Base-by-base conservation (phyloP, 805 yeast genomes). In the Metschnikowia drakensbergensis region DNA sequence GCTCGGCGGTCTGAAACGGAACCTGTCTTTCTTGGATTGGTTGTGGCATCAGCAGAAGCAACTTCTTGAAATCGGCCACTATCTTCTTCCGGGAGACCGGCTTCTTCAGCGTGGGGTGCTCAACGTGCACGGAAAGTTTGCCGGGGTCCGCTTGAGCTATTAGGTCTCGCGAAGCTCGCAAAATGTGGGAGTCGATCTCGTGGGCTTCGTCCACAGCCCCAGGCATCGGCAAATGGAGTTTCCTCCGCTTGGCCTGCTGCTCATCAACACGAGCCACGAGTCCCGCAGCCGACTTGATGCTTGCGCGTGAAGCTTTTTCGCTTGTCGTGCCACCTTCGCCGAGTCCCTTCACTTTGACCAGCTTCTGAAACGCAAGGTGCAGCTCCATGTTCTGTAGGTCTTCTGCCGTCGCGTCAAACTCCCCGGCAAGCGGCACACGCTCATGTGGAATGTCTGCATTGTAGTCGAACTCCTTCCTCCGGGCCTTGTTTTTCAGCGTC, bases 391-490 rank as follows among this genome's bases (percentile, higher is more conserved):
- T 81, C 3, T 54, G 52, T 10, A 56, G 57, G 10, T 66, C 65
- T 61, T 91, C 97, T n/a, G 76, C 80, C 0, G 72, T 58, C 0
- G 83, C 81, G 58, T 86, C 91, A 61, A 84, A 87, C 22, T 80
- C 65, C 0, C 96, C 97, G 0, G 68, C 71, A 3, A 74, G 76
- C 0, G 96, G 92, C 11, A 65, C 66, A 51, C 81, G 83, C 58
- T 90, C 94, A 58, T 86, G 85, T 0, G 92, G 88, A 7, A 91
- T 81, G 57, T 87, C 96, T 1, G 82, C 85, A 61, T 85, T 88
- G 64, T 88, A 89, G 62, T 91, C 97, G 62, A 87, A 80, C 51
- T 83, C 84, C 31, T 79, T 79, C 25, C 77, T 71, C 42, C 71
- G 75, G 55, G 77, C 76, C 60, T 79, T 80, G 60, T 77, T 82